A percentile compares a stretch with the other conserved stretches of the same genome.
These are phyloP conservation scores for Yamadazyma songkhlaensis DNA, from an alignment of 1,139 yeast species.

Conservation along the genomic window DNA sequence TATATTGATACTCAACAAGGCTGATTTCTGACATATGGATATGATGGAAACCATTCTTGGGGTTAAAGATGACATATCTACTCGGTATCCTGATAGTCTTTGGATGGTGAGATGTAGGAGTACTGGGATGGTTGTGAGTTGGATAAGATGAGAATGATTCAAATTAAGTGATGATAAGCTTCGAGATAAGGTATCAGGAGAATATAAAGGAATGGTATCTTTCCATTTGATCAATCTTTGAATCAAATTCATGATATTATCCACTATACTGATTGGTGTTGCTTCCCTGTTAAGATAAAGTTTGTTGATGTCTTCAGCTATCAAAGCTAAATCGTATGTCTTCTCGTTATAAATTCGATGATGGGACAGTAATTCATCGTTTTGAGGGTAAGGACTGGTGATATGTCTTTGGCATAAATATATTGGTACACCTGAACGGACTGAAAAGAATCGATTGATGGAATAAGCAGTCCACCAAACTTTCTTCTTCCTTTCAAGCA, in stretches of 20 bases:
- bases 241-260: constrained; percentile 5
- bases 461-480: constrained; percentile 7
- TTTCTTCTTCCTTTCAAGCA: constrained; percentile 2
- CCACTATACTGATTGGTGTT: background rate
- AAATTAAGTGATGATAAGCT: constrained; percentile 5
- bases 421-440: constrained; percentile 5
- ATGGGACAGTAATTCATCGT: background rate
- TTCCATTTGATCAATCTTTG: constrained; percentile 9
- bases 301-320: constrained; percentile 7
- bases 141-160: constrained; percentile 8
- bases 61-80: background rate
- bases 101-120: constrained; percentile 5
- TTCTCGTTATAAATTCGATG: background rate
- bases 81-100: constrained; percentile 3
- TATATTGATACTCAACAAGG: constrained; percentile 6
- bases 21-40: constrained; percentile 7
- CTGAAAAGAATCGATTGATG: constrained; percentile 6
- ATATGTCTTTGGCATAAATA: constrained; percentile 3
- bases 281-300: constrained; percentile 4
- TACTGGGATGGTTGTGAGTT: constrained; percentile 6
- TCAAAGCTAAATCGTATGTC: constrained; percentile 7
- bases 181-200: background rate
- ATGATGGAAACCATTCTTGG: constrained; percentile 6
- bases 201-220: constrained; percentile 6
- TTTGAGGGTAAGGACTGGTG: constrained; percentile 3